A percentile compares a stretch with the other conserved stretches of the same genome.
Conservation (phyloP, 192 early-diverging fungal species). For the Backusella parvicylindrica region DNA sequence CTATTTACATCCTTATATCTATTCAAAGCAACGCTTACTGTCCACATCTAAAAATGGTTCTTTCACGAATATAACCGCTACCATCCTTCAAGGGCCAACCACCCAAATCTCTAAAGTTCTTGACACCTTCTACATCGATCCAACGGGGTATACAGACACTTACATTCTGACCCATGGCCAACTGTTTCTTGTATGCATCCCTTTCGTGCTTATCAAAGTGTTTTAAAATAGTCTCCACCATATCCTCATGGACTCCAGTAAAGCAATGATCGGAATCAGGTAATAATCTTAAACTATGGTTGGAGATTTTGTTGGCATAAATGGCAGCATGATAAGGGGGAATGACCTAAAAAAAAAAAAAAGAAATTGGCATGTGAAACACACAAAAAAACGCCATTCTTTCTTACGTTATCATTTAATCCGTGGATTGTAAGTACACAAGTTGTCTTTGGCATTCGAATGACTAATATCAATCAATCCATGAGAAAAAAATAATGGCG, state of each 20-base stretch:
- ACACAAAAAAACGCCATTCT: background rate
- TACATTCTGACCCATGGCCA: conserved; percentile 19
- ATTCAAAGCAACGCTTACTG: conserved; percentile 34
- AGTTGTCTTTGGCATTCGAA: conserved; percentile 44
- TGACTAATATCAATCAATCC: conserved; percentile 23
- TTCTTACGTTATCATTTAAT: conserved; percentile 42
- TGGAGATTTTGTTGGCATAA: conserved; percentile 36
- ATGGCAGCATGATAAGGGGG: conserved; percentile 43
- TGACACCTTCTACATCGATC: conserved; percentile 50
- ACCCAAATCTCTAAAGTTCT: conserved; percentile 57
- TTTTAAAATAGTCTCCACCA: conserved; percentile 28
- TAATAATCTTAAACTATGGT: conserved; percentile 40
- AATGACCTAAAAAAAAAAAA: conserved; percentile 35
- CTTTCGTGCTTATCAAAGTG: conserved; percentile 36
- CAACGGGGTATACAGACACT: conserved; percentile 33
- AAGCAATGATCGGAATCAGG: conserved; percentile 47
- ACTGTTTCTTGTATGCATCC: conserved; percentile 13
- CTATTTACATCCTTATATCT: background rate
- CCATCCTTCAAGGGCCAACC: conserved; percentile 48
- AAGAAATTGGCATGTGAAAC: background rate
- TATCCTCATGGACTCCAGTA: conserved; percentile 31
- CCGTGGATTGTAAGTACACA: conserved; percentile 53
- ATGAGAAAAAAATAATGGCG: background rate
- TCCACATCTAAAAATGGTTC: conserved; percentile 48
- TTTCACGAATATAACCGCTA: conserved; percentile 43